These are phyloP conservation scores for Mucor mucedo DNA, from an alignment of 371 early-diverging fungal species.

Conservation along the genomic window DNA sequence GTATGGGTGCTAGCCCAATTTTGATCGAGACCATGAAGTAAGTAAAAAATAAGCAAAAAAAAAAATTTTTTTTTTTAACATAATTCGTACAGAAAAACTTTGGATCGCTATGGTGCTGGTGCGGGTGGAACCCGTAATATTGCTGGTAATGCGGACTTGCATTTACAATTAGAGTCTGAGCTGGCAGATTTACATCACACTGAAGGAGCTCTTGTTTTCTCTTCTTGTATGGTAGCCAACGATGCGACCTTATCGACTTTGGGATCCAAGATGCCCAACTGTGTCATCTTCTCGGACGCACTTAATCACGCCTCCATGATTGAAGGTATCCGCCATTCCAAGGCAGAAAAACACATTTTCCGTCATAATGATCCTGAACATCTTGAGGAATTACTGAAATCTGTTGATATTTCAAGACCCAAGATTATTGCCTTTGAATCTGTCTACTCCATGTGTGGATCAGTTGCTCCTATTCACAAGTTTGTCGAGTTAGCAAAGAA, in stretches of 20 bases:
- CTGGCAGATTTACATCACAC: conserved; percentile 93
- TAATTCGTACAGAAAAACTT: conserved; percentile 41
- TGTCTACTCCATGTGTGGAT: conserved; percentile 99
- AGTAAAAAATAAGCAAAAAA: conserved; percentile 19
- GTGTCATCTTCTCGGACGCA: conserved; percentile 93
- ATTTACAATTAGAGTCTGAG: conserved; percentile 89
- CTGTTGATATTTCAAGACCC: conserved; percentile 81
- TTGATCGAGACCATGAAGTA: conserved; percentile 94
- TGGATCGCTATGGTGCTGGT: conserved; percentile 97
- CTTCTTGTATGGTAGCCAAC: conserved; percentile 98
- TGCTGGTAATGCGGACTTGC: conserved; percentile 96
- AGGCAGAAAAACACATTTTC: conserved; percentile 91
- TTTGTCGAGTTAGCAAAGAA: conserved; percentile 93
- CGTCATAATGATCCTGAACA: conserved; percentile 94
- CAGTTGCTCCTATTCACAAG: conserved; percentile 93
- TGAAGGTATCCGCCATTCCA: conserved; percentile 95
- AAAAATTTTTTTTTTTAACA: no score
- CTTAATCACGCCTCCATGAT: conserved; percentile 99
- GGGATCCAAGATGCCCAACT: conserved; percentile 89
- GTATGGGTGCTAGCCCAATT: conserved; percentile 89
- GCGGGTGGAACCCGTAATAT: conserved; percentile 99
- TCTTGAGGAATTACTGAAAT: conserved; percentile 84
- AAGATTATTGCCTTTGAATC: conserved; percentile 98
- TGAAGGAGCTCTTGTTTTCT: conserved; percentile 93
- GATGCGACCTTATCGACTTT: conserved; percentile 95